Conservation (phyloP, 169 alveolate species). For the Amoebophrya sp. region DNA sequence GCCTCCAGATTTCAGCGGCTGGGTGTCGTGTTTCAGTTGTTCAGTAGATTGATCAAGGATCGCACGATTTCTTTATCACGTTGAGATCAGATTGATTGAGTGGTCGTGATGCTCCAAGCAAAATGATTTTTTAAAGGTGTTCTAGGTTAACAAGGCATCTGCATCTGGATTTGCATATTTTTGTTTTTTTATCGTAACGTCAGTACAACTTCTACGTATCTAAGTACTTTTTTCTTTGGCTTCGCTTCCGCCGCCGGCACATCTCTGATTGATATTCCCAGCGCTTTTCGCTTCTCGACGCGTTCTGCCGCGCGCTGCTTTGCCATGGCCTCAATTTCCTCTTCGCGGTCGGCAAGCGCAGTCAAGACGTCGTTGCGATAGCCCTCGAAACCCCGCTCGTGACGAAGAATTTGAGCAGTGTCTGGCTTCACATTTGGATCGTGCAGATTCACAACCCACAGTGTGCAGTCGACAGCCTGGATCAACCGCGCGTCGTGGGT, state of each 20-base stretch:
- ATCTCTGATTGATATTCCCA: neutral
- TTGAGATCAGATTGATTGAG: too few species aligned
- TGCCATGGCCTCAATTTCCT: neutral
- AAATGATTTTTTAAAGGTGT: too few species aligned
- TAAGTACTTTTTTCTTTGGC: too few species aligned
- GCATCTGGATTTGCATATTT: too few species aligned
- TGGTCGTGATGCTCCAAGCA: neutral
- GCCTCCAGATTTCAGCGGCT: neutral
- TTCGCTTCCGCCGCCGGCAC: neutral
- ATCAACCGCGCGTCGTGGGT: slow-evolving; percentile 34
- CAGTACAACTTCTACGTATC: too few species aligned
- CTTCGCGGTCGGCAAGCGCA: neutral
- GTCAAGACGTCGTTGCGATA: neutral
- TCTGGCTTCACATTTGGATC: neutral
- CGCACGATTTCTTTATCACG: too few species aligned
- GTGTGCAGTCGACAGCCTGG: slow-evolving; percentile 15
- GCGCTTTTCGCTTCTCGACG: neutral
- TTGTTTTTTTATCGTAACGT: too few species aligned
- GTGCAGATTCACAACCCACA: neutral
- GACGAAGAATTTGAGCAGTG: neutral
- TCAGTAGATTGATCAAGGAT: too few species aligned
- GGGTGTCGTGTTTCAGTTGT: too few species aligned
- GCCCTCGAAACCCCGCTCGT: neutral
- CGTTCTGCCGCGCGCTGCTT: neutral
- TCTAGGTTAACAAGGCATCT: too few species aligned